Evolutionary conservation across 306 rosid genomes (phyloP), one percentile per base, ranked within the genome.

Genomic region (Dryas octopetala): DNA sequence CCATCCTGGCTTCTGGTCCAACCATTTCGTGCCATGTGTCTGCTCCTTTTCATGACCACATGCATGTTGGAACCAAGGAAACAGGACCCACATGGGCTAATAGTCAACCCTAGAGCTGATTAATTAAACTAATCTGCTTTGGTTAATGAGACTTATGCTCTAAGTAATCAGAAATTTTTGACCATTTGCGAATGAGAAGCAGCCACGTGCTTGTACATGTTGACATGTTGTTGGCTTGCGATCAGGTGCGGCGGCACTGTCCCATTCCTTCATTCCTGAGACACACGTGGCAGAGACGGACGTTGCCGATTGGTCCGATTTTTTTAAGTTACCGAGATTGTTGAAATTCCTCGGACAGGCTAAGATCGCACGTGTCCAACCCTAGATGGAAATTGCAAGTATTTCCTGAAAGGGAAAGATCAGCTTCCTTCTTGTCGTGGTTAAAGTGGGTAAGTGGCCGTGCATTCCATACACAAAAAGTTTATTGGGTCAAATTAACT

Each of bases 1-100:
- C 0, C 1, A 5, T 69, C 50, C 11, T 5, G 71, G 60, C 73
- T 86, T 79, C 32, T 70, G 4, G 55, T 72, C 81, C 86, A 82
- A 76, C 50, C 38, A 3, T 6, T 9, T 3, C 9, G 10, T 44
- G 79, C 79, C 95, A 83, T 81, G 76, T 84, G 70, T 47, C 12
- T 28, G 65, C 43, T 76, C 67, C 43, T 50, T 55, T 23, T 58
- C 69, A 38, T 60, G 68, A 59, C 81, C 73, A 50, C 80, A 54
- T 91, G 93, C 80, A 54, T 91, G 93, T 70, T 77, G 88, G 91
- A 74, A 76, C 88, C 74, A 74, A 67, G 80, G 90, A 77, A 89
- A 82, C 97, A 88, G 74, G 82, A 53, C 76, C 95, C 88, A 61
- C 85, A 5, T 50, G 2, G n/a, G 40, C n/a, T 41, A 12, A 49